Evolutionary conservation across 2,329 filamentous ascomycete genomes (phyloP), one percentile per base, ranked within the genome.

Genomic region (Colletotrichum higginsianum): DNA sequence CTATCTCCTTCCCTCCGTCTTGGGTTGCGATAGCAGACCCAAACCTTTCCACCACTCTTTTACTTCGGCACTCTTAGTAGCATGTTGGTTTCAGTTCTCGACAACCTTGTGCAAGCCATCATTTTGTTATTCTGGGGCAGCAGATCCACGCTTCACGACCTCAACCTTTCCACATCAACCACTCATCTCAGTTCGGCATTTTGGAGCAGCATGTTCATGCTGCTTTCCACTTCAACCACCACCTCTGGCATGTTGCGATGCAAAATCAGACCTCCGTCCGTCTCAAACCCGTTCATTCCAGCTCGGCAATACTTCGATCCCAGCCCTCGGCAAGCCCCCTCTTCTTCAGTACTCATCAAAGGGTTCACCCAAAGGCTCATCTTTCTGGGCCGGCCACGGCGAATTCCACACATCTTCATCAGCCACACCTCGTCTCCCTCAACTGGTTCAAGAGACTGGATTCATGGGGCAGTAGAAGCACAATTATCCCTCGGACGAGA

Each of bases 181-280:
- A 42, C 40, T 42, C 15, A 12, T 15, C 15, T 15, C 15, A 42
- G 11, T 8, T 15, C 40, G 1, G 12, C 11, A 12, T 12, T 15
- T 15, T 42, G 40, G 40, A 42, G 11, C 40, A 15, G 40, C 40
- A 42, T 11, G 15, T 75, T 0, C 4, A 80, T 92, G 12, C 7
- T 5, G 8, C 4, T 21, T 61, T 2, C 5, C 11, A 42, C 4
- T 42, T 42, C 40, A 4, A 16, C 26, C 16, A 8, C 4, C 2
- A 5, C 23, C 15, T 26, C 50, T 53, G 23, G 52, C 23, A 21
- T 12, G 7, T 21, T 21, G 26, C 26, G 49, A 26, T 15, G 15
- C 21, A 18, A 5, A 2, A 55, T 12, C 50, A 26, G 15, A 30
- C 26, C 26, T 30, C 5, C 26, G 26, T 30, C 26, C 26, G 21